phyloP scores from a whole-genome alignment of 768 basidiomycete genomes.

The Russula griseocarnosa region DNA sequence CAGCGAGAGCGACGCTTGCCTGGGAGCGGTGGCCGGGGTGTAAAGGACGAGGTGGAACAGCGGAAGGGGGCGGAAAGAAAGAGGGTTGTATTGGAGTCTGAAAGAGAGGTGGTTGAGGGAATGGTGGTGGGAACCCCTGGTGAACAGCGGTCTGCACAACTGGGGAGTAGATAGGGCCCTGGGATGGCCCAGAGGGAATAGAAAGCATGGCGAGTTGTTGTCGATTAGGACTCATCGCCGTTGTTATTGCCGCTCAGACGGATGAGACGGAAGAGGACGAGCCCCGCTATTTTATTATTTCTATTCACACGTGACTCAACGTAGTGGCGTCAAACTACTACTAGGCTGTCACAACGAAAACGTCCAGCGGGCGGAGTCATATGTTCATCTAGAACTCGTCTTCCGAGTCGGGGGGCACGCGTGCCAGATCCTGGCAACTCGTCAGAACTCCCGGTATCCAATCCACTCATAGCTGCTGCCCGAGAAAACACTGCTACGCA shows the following conservation, averaged over 20 bases:
- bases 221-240: slow-evolving; percentile 38
- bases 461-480: slow-evolving; percentile 7
- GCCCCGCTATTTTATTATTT: neutral
- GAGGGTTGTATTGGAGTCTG: slow-evolving; percentile 75
- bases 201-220: slow-evolving; percentile 52
- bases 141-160: slow-evolving; percentile 57
- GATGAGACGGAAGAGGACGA: neutral
- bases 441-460: slow-evolving; percentile 24
- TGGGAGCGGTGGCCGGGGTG: slow-evolving; percentile 48
- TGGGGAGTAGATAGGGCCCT: slow-evolving; percentile 57
- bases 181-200: slow-evolving; percentile 46
- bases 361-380: no score
- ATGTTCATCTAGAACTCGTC: neutral
- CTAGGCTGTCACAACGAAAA: no score
- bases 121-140: slow-evolving; percentile 54
- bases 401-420: no score
- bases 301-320: neutral
- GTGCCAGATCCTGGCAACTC: slow-evolving; percentile 17
- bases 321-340: no score
- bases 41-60: slow-evolving; percentile 49
- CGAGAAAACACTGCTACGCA: neutral
- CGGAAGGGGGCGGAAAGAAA: slow-evolving; percentile 50
- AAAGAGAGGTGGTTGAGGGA: slow-evolving; percentile 44
- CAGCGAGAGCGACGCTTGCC: slow-evolving; percentile 61
- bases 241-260: neutral